Conservation (phyloP, 2,329 filamentous ascomycete genomes). For the Verticillium klebahnii region DNA sequence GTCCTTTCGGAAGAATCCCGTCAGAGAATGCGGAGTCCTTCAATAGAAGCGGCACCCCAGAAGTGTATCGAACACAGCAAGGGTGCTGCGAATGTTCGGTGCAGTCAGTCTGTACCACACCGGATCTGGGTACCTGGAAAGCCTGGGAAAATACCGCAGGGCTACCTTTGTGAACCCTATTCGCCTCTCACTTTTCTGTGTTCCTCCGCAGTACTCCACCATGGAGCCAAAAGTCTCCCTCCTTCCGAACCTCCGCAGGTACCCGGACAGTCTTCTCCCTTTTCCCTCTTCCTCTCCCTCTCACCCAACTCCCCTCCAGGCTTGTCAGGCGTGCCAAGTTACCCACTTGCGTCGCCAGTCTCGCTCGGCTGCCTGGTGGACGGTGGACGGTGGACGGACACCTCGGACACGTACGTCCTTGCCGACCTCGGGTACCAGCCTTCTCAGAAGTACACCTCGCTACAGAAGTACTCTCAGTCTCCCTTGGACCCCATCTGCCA, state of each 20-base stretch:
- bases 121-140: not conserved
- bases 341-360: not conserved
- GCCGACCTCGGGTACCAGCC: not conserved
- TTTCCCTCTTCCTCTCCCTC: not conserved
- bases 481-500: not conserved
- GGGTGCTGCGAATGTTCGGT: not conserved
- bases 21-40: not conserved
- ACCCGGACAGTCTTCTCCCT: not conserved
- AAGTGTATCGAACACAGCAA: not conserved
- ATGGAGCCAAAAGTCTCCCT: not conserved
- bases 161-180: not conserved
- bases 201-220: not conserved
- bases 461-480: not conserved
- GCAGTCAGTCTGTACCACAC: not conserved
- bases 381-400: not conserved
- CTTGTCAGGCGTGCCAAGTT: not conserved
- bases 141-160: not conserved
- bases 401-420: not conserved
- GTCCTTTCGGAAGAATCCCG: not conserved
- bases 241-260: not conserved
- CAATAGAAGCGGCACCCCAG: not conserved
- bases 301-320: not conserved
- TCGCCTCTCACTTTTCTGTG: not conserved
- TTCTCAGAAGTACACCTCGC: not conserved
- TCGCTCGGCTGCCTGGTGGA: not conserved